These are phyloP conservation scores for Agaricus blazei DNA, from an alignment of 768 basidiomycete genomes.

Conservation along the genomic window DNA sequence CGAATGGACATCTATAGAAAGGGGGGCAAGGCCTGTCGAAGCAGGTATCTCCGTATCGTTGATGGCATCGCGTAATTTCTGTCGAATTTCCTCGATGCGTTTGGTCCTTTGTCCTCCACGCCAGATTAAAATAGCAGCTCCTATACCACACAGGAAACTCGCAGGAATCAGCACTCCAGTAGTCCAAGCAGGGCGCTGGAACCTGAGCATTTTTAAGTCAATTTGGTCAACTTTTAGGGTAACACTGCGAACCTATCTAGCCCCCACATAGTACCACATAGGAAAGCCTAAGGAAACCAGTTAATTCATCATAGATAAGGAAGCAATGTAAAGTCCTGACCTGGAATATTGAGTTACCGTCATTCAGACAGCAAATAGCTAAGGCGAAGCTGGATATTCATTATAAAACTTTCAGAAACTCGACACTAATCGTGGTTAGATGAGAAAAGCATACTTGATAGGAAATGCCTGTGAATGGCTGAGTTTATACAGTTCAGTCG, in stretches of 20 bases:
- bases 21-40: not conserved
- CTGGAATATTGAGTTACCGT: constrained; percentile 81
- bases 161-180: constrained; percentile 66
- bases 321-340: constrained; percentile 22
- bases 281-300: constrained; percentile 36
- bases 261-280: constrained; percentile 81
- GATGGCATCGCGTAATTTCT: constrained; percentile 48
- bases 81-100: constrained; percentile 58
- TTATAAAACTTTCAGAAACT: not conserved
- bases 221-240: not conserved
- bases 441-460: constrained; percentile 41
- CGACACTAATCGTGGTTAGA: not conserved
- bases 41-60: constrained; percentile 19
- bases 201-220: constrained; percentile 25
- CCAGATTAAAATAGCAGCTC: constrained; percentile 70
- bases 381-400: constrained; percentile 49
- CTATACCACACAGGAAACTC: constrained; percentile 74
- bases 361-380: constrained; percentile 65
- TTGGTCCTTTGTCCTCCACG: constrained; percentile 66
- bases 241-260: constrained; percentile 46
- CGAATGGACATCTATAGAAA: constrained; percentile 1
- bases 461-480: constrained; percentile 52
- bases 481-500: not conserved
- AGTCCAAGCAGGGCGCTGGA: constrained; percentile 64
- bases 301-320: not conserved